Percentiles rank a stretch among this genome's conserved stretches.
phyloP scores from a whole-genome alignment of 768 basidiomycete species.

The Mrakia frigida region DNA sequence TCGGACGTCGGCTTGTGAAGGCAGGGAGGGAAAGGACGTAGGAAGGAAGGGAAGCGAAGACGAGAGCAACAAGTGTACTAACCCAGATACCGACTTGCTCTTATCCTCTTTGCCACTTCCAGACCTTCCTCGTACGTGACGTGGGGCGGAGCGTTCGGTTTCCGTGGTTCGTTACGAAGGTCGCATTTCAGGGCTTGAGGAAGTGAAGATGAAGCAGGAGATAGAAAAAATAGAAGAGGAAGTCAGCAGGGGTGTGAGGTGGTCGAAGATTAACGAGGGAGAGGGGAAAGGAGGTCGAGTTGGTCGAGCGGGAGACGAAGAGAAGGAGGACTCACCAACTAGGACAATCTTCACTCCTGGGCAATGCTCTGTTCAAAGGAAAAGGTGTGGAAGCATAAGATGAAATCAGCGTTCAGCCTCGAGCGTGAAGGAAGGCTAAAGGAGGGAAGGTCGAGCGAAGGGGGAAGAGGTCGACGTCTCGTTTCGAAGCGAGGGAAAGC shows the following conservation, averaged over 20 bases:
- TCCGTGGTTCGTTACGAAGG: constrained; percentile 9
- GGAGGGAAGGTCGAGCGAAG: not conserved
- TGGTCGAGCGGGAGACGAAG: not conserved
- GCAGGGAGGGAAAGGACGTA: not conserved
- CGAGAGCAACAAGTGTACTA: not conserved
- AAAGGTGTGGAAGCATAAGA: not conserved
- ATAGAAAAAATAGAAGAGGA: no score
- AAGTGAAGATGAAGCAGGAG: not conserved
- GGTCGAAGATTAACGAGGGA: not conserved
- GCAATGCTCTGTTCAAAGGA: not conserved
- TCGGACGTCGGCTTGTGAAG: not conserved
- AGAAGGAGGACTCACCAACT: not conserved
- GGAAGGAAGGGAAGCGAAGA: not conserved
- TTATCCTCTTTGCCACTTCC: constrained; percentile 21
- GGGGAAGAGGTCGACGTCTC: not conserved
- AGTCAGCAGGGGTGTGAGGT: no score
- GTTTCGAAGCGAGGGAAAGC: not conserved
- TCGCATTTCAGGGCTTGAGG: constrained; percentile 23
- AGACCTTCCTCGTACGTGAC: constrained; percentile 27
- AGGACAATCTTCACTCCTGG: constrained; percentile 17
- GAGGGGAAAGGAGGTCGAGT: no score
- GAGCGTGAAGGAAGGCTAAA: no score
- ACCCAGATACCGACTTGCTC: constrained; percentile 19
- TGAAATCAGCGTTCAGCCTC: not conserved
- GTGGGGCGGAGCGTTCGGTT: not conserved